Conservation (phyloP, 1,284 basidiomycete species). For the Malassezia yamatoensis region DNA sequence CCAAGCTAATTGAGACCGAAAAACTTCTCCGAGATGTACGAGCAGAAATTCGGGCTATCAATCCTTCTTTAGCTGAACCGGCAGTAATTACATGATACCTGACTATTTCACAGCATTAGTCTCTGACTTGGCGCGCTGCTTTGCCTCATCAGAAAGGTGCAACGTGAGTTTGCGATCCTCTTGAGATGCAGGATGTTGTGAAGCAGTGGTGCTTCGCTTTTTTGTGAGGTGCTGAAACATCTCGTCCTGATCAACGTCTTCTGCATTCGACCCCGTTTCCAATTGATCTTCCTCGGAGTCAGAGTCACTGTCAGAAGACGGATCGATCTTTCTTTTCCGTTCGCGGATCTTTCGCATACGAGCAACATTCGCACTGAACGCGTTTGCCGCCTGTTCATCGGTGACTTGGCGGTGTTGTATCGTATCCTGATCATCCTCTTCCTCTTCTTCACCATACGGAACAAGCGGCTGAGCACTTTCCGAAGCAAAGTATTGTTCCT, state of each 20-base stretch:
- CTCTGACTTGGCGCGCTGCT: neutral
- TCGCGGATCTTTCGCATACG: neutral
- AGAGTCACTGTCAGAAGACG: neutral
- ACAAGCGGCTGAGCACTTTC: slow-evolving; percentile 52
- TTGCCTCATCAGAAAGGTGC: neutral
- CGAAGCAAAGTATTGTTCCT: slow-evolving; percentile 75
- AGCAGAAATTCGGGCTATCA: slow-evolving; percentile 3
- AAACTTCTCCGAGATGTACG: slow-evolving; percentile 36
- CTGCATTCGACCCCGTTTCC: neutral
- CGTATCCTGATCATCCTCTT: slow-evolving; percentile 1
- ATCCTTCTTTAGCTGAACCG: slow-evolving; percentile 1
- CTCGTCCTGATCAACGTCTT: neutral
- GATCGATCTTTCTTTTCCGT: neutral
- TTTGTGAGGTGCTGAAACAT: neutral
- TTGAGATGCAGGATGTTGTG: neutral
- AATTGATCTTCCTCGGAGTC: neutral
- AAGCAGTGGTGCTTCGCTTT: neutral
- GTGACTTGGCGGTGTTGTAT: no score
- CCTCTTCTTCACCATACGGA: slow-evolving; percentile 18
- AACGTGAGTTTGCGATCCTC: slow-evolving; percentile 25
- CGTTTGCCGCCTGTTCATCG: slow-evolving; percentile 9
- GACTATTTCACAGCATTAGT: neutral
- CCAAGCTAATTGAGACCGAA: slow-evolving; percentile 42
- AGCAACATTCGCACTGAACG: slow-evolving; percentile 3
- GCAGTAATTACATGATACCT: neutral